Evolutionary conservation across 495 filamentous ascomycete genomes (phyloP).

Genomic region (Neurospora intermedia): DNA sequence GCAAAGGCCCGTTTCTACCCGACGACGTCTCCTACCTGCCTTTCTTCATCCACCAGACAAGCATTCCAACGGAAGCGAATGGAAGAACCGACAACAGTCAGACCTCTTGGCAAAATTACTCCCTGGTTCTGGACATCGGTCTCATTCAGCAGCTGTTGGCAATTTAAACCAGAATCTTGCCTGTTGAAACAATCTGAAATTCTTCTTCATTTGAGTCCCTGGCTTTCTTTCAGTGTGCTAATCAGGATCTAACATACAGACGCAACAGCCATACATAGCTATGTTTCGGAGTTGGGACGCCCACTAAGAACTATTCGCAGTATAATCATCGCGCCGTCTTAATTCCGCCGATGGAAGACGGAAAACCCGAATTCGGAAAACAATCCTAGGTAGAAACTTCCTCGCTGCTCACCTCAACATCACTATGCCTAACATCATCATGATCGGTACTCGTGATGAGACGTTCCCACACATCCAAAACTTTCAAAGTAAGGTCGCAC

Average conservation of each 20-base stretch:
- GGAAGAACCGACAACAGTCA: background rate
- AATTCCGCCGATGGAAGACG: background rate
- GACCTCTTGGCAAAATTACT: background rate
- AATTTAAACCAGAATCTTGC: background rate
- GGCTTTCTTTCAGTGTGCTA: background rate
- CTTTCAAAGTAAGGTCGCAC: constrained; percentile 8
- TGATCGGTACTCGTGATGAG: constrained; percentile 2
- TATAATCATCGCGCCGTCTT: background rate
- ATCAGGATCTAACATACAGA: background rate
- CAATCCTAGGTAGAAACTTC: background rate
- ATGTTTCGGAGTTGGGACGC: background rate
- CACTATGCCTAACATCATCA: background rate
- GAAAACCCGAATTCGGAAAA: background rate
- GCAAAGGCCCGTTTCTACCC: background rate
- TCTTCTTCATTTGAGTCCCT: background rate
- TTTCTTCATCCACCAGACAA: background rate
- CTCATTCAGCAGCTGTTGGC: background rate
- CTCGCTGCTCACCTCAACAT: background rate
- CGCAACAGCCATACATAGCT: background rate
- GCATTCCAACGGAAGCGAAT: background rate
- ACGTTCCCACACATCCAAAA: constrained; percentile 10
- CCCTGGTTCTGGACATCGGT: background rate
- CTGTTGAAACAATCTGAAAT: background rate
- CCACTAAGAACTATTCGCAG: background rate
- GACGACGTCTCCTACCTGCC: background rate